phyloP scores from a whole-genome alignment of 768 basidiomycete genomes.

The Lactarius deliciosus region DNA sequence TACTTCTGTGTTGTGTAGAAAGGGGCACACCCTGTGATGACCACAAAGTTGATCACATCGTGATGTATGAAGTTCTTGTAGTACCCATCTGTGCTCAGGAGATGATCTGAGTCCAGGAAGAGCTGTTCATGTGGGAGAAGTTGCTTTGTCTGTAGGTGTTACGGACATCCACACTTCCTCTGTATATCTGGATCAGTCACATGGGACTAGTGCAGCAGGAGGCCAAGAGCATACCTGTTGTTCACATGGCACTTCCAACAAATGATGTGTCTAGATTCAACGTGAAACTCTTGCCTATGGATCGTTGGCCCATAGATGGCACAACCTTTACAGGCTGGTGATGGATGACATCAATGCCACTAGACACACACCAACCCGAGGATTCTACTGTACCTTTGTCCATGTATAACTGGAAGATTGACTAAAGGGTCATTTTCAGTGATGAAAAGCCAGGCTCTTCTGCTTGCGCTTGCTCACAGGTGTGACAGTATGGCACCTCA shows the following conservation, averaged over 20 bases:
- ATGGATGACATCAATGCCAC: neutral
- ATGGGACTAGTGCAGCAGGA: slow-evolving; percentile 1
- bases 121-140: no score
- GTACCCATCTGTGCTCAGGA: slow-evolving; percentile 91
- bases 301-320: slow-evolving; percentile 69
- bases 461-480: slow-evolving; percentile 32
- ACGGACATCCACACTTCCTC: slow-evolving; percentile 70
- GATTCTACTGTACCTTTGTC: slow-evolving; percentile 43
- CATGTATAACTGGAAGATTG: slow-evolving; percentile 61
- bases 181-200: slow-evolving; percentile 27
- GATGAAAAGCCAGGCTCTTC: slow-evolving; percentile 46
- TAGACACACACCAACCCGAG: neutral
- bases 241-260: slow-evolving; percentile 63
- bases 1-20: neutral
- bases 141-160: slow-evolving; percentile 50
- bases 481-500: slow-evolving; percentile 14
- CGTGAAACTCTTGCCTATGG: slow-evolving; percentile 60
- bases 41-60: slow-evolving; percentile 84
- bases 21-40: slow-evolving; percentile 77
- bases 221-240: slow-evolving; percentile 55
- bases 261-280: slow-evolving; percentile 67
- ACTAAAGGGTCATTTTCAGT: slow-evolving; percentile 42
- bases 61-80: slow-evolving; percentile 98
- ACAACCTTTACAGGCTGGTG: slow-evolving; percentile 60
- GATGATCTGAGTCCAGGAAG: no score